A percentile compares a stretch with the other conserved stretches of the same genome.
Conservation (phyloP, 1,284 basidiomycete genomes). For the Cystobasidium pallidum region DNA sequence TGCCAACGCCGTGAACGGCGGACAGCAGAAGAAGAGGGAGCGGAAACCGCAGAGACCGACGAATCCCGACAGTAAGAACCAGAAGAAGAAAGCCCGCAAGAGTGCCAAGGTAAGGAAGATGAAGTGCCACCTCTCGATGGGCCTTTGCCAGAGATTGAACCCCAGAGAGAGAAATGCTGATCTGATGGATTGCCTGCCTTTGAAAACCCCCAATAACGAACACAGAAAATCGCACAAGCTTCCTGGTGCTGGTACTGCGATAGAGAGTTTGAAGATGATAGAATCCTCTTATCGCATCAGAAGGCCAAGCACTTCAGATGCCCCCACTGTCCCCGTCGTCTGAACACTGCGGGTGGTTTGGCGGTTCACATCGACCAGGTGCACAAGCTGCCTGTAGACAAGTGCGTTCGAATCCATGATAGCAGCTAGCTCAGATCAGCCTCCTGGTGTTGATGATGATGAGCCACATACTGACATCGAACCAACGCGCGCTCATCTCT, state of each 20-base stretch:
- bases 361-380: slow-evolving; percentile 99
- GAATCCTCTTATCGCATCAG: slow-evolving; percentile 97
- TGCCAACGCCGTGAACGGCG: slow-evolving; percentile 11
- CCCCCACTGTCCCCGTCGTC: slow-evolving; percentile 86
- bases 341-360: slow-evolving; percentile 96
- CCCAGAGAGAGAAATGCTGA: slow-evolving; percentile 2
- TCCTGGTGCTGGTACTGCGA: slow-evolving; percentile 99
- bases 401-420: slow-evolving; percentile 63
- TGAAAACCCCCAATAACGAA: too few relatives aligned
- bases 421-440: not conserved
- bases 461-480: not conserved
- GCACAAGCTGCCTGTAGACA: slow-evolving; percentile 95
- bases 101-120: slow-evolving; percentile 33
- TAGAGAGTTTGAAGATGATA: slow-evolving; percentile 96
- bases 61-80: slow-evolving; percentile 31
- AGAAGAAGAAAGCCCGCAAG: slow-evolving; percentile 41
- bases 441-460: not conserved
- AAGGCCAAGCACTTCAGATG: slow-evolving; percentile 99
- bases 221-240: slow-evolving; percentile 37
- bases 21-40: slow-evolving; percentile 23
- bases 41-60: slow-evolving; percentile 22
- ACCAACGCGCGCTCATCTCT: slow-evolving; percentile 44
- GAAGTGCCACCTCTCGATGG: not conserved
- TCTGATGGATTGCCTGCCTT: not conserved
- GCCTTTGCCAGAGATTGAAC: not conserved